A percentile compares a stretch with the other conserved stretches of the same genome.
Conservation (phyloP, 495 filamentous ascomycete genomes). For the Sphaerosporella brunnea region DNA sequence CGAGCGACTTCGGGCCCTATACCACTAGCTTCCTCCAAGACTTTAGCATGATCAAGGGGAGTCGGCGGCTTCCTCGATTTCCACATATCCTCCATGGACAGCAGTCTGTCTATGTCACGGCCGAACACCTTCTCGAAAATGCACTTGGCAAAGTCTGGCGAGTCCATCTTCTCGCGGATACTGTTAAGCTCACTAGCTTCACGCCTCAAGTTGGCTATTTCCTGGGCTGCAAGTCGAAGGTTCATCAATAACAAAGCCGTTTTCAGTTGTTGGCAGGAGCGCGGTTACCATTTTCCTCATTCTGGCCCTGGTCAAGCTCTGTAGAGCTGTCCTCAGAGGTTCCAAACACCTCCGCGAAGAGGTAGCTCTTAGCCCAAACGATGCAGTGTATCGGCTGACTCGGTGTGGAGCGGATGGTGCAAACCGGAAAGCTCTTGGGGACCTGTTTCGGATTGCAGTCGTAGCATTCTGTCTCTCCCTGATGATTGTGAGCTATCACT, state of each 20-base stretch:
- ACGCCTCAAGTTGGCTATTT: slow-evolving; percentile 67
- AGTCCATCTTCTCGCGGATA: slow-evolving; percentile 69
- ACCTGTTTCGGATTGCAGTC: slow-evolving; percentile 79
- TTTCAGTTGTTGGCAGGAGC: too few species aligned
- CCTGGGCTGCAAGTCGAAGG: too few species aligned
- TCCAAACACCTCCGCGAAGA: slow-evolving; percentile 87
- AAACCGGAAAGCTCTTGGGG: slow-evolving; percentile 83
- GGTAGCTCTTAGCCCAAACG: slow-evolving; percentile 96
- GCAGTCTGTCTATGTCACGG: slow-evolving; percentile 63
- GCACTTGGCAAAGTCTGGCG: slow-evolving; percentile 54
- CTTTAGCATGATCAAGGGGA: slow-evolving; percentile 44
- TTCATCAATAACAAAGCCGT: too few species aligned
- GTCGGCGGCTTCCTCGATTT: slow-evolving; percentile 59
- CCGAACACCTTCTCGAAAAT: slow-evolving; percentile 90
- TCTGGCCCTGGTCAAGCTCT: slow-evolving; percentile 57
- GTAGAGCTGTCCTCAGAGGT: slow-evolving; percentile 67
- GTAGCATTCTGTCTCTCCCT: slow-evolving; percentile 89
- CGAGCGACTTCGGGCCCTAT: slow-evolving; percentile 38
- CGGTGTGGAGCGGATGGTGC: slow-evolving; percentile 88
- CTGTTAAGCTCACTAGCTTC: slow-evolving; percentile 70
- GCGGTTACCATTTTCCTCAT: slow-evolving; percentile 60
- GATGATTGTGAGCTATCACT: background rate
- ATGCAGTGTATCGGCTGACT: slow-evolving; percentile 97
- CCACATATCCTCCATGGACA: slow-evolving; percentile 96
- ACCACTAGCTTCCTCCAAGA: slow-evolving; percentile 33